A percentile compares a stretch with the other conserved stretches of the same genome.
These are phyloP conservation scores for Eimeria praecox DNA, from an alignment of 169 alveolate genomes.

Conservation along the genomic window DNA sequence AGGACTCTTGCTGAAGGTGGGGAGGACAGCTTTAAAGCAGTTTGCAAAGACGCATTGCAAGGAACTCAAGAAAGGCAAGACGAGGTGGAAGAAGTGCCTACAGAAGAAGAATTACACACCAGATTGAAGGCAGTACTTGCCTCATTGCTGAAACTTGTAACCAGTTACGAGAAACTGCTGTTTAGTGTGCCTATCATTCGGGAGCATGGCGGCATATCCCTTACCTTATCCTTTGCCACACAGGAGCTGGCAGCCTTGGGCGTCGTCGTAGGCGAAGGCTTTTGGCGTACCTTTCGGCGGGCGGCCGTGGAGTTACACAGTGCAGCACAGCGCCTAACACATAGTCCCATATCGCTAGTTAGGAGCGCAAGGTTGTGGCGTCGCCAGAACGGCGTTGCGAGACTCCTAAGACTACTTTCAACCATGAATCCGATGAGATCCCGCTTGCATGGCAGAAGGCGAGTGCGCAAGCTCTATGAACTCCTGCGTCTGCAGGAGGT, in stretches of 20 bases:
- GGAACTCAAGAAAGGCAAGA: neutral
- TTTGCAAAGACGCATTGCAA: neutral
- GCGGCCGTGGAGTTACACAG: neutral
- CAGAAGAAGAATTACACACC: neutral
- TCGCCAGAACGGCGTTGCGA: neutral
- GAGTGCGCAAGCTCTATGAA: neutral
- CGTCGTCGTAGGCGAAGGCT: neutral
- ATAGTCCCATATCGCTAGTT: neutral
- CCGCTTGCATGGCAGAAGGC: neutral
- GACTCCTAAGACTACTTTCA: neutral
- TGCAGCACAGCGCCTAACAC: neutral
- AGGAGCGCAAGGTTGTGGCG: neutral
- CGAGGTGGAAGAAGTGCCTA: neutral
- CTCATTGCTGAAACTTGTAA: neutral
- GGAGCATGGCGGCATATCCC: neutral
- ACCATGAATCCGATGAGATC: neutral
- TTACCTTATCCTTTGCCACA: neutral
- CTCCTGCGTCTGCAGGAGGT: neutral
- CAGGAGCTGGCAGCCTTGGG: neutral
- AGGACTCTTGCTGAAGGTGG: neutral
- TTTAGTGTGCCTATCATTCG: neutral
- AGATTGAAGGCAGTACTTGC: neutral
- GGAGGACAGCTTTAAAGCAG: neutral
- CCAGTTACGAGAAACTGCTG: neutral
- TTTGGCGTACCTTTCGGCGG: neutral